Conservation (phyloP, 1,139 yeast genomes). For the Yamadazyma sp. region DNA sequence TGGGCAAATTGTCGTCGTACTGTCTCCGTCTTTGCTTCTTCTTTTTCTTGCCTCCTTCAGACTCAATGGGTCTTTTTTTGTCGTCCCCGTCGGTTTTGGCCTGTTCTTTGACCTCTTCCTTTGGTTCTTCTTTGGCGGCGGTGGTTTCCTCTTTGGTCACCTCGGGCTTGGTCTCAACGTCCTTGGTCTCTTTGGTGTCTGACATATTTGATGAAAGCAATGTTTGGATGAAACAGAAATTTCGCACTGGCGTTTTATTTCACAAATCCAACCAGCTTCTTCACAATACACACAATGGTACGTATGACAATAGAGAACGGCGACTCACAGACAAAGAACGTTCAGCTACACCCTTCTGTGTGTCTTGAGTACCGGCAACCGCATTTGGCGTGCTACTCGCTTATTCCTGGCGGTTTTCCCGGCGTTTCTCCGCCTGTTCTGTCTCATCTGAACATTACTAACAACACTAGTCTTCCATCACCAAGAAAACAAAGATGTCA, state of each 20-base stretch:
- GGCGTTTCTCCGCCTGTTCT: neutral
- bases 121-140: constrained; percentile 7
- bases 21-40: constrained; percentile 44
- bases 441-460: neutral
- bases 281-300: constrained; percentile 6
- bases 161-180: constrained; percentile 2
- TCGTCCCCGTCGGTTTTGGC: constrained; percentile 9
- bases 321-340: too few relatives aligned
- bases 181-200: constrained; percentile 6
- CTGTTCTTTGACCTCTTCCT: neutral
- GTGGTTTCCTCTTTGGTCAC: constrained; percentile 4
- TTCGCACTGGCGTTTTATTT: constrained; percentile 2
- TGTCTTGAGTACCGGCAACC: too few relatives aligned
- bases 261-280: neutral
- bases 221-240: constrained; percentile 1
- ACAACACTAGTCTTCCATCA: constrained; percentile 2
- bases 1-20: constrained; percentile 51
- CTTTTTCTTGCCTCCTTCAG: constrained; percentile 33
- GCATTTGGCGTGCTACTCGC: too few relatives aligned
- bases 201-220: constrained; percentile 7
- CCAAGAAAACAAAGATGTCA: constrained; percentile 56
- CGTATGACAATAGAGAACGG: neutral
- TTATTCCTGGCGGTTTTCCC: too few relatives aligned
- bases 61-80: constrained; percentile 17
- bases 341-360: too few relatives aligned